phyloP scores from a whole-genome alignment of 495 filamentous ascomycete genomes.

The Gamarada debralockiae region DNA sequence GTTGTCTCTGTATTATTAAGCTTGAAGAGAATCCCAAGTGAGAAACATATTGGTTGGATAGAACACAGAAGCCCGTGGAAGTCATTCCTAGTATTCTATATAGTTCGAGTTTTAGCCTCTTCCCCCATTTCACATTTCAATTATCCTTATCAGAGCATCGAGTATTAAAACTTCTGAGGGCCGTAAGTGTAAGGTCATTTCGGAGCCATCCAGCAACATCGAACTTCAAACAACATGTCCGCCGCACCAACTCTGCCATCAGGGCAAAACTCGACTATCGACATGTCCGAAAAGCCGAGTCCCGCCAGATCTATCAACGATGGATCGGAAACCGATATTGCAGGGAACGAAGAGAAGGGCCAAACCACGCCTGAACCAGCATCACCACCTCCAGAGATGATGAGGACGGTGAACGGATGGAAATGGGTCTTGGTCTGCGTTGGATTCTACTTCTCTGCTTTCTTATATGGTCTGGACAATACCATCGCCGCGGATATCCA shows the following conservation, averaged over 20 bases:
- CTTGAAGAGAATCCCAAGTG: no score
- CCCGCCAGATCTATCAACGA: background rate
- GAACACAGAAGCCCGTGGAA: no score
- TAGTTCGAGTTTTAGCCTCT: no score
- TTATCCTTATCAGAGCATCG: no score
- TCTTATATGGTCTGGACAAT: slow-evolving; percentile 35
- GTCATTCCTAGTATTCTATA: no score
- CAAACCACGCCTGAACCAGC: background rate
- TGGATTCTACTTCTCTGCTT: slow-evolving; percentile 1
- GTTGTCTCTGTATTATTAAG: no score
- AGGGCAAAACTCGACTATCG: background rate
- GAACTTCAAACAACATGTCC: background rate
- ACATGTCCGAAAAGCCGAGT: background rate
- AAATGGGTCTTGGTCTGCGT: slow-evolving; percentile 7
- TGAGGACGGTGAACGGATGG: slow-evolving; percentile 2
- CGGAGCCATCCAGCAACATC: no score
- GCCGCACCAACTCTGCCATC: background rate
- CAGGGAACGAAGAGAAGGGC: slow-evolving; percentile 1
- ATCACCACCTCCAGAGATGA: background rate
- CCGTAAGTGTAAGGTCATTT: no score
- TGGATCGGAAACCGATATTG: no score
- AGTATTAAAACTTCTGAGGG: no score
- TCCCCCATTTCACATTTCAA: no score
- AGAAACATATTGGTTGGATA: no score
- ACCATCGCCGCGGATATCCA: slow-evolving; percentile 57